Conservation (phyloP, 306 rosid genomes). For the Fagus sylvatica region DNA sequence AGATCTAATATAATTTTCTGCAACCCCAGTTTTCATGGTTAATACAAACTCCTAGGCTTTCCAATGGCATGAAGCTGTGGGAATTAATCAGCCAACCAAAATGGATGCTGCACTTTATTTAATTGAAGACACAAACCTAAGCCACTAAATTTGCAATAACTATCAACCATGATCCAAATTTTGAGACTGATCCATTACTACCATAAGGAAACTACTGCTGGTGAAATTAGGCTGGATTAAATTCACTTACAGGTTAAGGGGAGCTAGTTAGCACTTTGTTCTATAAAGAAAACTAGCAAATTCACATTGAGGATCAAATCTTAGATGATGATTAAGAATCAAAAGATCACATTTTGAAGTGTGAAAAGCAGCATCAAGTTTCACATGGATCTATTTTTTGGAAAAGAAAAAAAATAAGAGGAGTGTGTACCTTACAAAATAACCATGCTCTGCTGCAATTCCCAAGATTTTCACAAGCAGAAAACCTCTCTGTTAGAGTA, state of each 20-base stretch:
- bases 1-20: not conserved
- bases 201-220: not conserved
- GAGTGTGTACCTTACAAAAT: constrained; percentile 62
- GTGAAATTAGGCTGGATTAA: not conserved
- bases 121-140: not conserved
- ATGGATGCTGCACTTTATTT: not conserved
- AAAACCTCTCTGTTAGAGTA: constrained; percentile 72
- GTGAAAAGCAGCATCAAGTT: not conserved
- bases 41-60: not conserved
- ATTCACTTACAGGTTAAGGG: not conserved
- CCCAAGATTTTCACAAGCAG: constrained; percentile 72
- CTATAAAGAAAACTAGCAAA: not conserved
- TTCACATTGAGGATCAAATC: not conserved
- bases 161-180: not conserved
- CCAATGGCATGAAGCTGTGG: not conserved
- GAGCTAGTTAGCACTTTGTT: not conserved
- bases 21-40: not conserved
- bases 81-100: not conserved
- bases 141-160: not conserved
- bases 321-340: not conserved
- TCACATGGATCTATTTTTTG: not conserved
- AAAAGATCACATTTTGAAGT: not conserved
- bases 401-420: not conserved
- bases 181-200: not conserved
- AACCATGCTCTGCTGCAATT: constrained; percentile 89